These are phyloP conservation scores for Beta vulgaris DNA, from an alignment of 148 eudicot species.

Conservation along the genomic window DNA sequence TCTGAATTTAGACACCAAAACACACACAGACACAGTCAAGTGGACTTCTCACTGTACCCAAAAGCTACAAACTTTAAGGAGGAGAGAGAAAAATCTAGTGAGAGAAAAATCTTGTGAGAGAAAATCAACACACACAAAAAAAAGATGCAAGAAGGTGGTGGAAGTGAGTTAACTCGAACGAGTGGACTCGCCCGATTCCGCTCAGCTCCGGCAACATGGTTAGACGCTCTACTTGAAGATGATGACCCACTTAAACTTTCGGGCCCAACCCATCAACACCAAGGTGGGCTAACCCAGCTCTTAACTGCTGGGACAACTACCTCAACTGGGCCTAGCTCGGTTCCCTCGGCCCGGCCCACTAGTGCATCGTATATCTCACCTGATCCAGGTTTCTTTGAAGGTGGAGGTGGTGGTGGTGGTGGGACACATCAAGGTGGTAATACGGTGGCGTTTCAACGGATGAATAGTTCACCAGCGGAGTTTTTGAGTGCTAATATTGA, in stretches of 20 bases:
- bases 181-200: constrained; percentile 76
- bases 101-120: not conserved
- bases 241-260: constrained; percentile 47
- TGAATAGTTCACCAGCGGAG: constrained; percentile 86
- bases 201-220: constrained; percentile 94
- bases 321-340: constrained; percentile 7
- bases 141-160: constrained; percentile 39
- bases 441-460: constrained; percentile 45
- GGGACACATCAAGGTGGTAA: not conserved
- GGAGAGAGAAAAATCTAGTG: constrained; percentile 23
- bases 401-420: constrained; percentile 9
- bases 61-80: constrained; percentile 19
- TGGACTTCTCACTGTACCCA: constrained; percentile 28
- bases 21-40: not conserved
- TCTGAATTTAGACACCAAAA: not conserved
- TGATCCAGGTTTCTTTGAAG: constrained; percentile 45
- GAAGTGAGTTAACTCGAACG: constrained; percentile 22
- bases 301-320: constrained; percentile 29
- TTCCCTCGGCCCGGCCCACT: constrained; percentile 12
- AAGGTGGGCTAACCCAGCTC: constrained; percentile 39
- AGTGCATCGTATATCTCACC: constrained; percentile 2
- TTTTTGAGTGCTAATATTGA: constrained; percentile 54
- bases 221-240: constrained; percentile 76
- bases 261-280: constrained; percentile 12
- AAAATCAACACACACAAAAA: not conserved